Percentiles rank a stretch among this genome's conserved stretches.
phyloP scores from a whole-genome alignment of 179 eudicot genomes.

The Gypsophila paniculata region DNA sequence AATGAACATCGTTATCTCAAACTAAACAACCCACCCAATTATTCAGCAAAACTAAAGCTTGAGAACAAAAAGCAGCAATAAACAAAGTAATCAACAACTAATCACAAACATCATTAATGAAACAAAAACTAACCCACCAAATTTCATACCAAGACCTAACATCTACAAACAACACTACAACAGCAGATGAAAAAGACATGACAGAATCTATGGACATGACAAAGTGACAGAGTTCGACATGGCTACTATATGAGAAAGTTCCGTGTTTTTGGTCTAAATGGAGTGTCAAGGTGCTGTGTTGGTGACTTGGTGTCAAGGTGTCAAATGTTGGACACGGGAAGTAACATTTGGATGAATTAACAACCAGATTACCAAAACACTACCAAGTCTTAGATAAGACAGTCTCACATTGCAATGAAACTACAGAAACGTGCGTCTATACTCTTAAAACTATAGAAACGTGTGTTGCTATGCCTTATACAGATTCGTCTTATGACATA shows the following conservation, averaged over 20 bases:
- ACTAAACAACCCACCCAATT: constrained; percentile 8
- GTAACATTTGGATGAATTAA: background rate
- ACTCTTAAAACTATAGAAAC: no score
- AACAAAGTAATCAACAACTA: background rate
- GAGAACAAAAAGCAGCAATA: background rate
- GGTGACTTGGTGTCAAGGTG: no score
- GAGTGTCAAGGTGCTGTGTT: no score
- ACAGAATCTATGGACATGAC: background rate
- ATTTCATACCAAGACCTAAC: background rate
- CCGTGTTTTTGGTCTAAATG: no score
- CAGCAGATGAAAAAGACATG: background rate
- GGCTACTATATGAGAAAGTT: no score
- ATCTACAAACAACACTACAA: background rate
- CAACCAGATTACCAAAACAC: background rate
- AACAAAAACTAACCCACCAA: constrained; percentile 11
- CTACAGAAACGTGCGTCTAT: no score
- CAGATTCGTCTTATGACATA: no score
- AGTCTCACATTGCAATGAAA: no score
- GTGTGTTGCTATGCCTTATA: no score
- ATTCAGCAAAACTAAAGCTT: background rate
- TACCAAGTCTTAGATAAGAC: background rate
- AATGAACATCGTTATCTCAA: background rate
- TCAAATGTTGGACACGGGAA: no score
- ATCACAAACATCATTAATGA: constrained; percentile 1
- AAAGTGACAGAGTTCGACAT: no score